Percentiles rank a stretch among this genome's conserved stretches.
These are phyloP conservation scores for Metschnikowia cerradonensis DNA, from an alignment of 805 yeast species.

Conservation along the genomic window DNA sequence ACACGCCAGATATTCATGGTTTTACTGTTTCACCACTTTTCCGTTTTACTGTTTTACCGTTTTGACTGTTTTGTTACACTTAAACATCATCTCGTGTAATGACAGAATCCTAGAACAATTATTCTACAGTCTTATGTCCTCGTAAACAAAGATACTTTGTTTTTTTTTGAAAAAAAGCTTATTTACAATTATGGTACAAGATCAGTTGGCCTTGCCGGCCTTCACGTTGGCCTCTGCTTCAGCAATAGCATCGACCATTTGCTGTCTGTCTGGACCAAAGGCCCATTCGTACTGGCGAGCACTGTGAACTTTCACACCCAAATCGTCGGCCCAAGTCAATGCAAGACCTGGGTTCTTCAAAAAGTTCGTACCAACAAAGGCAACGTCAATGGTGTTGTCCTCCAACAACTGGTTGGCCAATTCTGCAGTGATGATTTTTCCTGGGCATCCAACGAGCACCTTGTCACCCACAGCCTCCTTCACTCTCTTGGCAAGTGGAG, in stretches of 20 bases:
- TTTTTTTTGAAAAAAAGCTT: no score
- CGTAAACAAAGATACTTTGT: no score
- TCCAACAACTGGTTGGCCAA: slow-evolving; percentile 28
- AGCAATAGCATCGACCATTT: neutral
- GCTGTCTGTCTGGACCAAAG: neutral
- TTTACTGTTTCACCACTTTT: no score
- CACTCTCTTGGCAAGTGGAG: slow-evolving; percentile 33
- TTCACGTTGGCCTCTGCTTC: neutral
- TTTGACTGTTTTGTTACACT: no score
- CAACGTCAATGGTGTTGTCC: slow-evolving; percentile 44
- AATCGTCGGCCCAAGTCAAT: slow-evolving; percentile 47
- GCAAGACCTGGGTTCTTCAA: slow-evolving; percentile 49
- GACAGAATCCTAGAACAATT: no score
- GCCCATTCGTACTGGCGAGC: slow-evolving; percentile 3
- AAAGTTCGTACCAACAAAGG: slow-evolving; percentile 44
- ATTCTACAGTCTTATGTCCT: no score
- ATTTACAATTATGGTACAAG: no score
- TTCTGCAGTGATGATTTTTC: slow-evolving; percentile 32
- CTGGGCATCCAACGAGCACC: slow-evolving; percentile 45
- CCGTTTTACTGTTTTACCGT: no score
- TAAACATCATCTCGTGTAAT: no score
- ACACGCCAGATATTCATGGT: no score
- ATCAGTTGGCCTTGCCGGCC: neutral
- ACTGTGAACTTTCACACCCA: slow-evolving; percentile 36
- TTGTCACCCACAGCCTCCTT: slow-evolving; percentile 44